Conservation (phyloP, 345 rosid species). For the Anastatica hierochuntica region DNA sequence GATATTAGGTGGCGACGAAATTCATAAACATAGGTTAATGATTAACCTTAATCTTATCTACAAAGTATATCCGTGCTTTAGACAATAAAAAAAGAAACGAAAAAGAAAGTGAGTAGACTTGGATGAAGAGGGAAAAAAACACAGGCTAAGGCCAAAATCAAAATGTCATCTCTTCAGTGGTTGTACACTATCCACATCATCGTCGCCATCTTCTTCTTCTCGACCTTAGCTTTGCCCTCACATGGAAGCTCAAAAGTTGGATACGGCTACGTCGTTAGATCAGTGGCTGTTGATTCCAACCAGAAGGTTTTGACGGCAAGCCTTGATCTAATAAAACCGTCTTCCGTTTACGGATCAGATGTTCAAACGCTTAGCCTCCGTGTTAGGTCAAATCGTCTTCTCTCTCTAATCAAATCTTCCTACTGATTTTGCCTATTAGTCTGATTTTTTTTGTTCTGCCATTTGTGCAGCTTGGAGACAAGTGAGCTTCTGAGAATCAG, state of each 20-base stretch:
- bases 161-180: slow-evolving; percentile 14
- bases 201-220: not conserved
- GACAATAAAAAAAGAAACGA: not conserved
- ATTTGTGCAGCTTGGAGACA: slow-evolving; percentile 35
- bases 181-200: not conserved
- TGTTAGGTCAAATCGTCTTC: slow-evolving; percentile 16
- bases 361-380: slow-evolving; percentile 34
- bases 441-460: too few species aligned
- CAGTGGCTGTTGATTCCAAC: slow-evolving; percentile 27
- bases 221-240: slow-evolving; percentile 10
- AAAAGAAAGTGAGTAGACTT: not conserved
- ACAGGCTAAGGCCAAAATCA: not conserved
- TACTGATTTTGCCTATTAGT: too few species aligned
- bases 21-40: not conserved
- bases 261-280: slow-evolving; percentile 40
- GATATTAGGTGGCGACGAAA: not conserved
- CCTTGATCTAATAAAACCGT: slow-evolving; percentile 37
- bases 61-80: not conserved
- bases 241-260: slow-evolving; percentile 26
- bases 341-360: slow-evolving; percentile 43
- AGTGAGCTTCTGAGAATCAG: slow-evolving; percentile 44
- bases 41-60: slow-evolving; percentile 1
- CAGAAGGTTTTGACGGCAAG: slow-evolving; percentile 27
- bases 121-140: not conserved
- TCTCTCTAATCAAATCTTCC: not conserved